Percentiles rank a stretch among this genome's conserved stretches.
phyloP scores from a whole-genome alignment of 345 rosid genomes.

The Durio zibethinus region DNA sequence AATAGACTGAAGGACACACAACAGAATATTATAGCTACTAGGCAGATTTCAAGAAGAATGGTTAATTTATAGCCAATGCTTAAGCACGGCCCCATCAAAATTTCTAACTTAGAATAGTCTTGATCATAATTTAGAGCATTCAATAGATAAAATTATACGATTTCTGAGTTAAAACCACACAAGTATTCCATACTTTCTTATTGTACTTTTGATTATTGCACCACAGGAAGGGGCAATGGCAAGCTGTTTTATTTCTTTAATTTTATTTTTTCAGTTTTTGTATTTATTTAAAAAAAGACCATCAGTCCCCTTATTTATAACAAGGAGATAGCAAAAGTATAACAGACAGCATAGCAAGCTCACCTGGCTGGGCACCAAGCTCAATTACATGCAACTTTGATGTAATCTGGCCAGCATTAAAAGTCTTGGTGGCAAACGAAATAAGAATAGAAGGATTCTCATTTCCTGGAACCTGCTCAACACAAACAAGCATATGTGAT shows the following conservation, averaged over 20 bases:
- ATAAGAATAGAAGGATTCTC: constrained; percentile 90
- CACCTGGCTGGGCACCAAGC: constrained; percentile 98
- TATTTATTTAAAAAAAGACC: background rate
- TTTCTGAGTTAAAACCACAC: background rate
- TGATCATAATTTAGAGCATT: background rate
- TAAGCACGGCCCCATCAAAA: background rate
- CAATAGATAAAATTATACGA: background rate
- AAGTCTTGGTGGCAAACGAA: constrained; percentile 82
- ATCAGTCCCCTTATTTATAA: background rate
- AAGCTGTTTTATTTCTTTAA: background rate
- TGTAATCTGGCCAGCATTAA: constrained; percentile 86
- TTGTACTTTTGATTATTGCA: background rate
- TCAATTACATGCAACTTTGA: constrained; percentile 95
- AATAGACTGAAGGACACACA: background rate
- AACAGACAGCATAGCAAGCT: constrained; percentile 1
- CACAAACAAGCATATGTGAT: background rate
- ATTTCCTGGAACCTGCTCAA: constrained; percentile 82
- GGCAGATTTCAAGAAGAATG: background rate
- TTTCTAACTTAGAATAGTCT: background rate
- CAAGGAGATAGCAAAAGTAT: background rate
- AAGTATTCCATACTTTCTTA: background rate
- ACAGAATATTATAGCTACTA: background rate
- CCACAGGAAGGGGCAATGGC: background rate
- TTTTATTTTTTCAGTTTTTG: background rate
- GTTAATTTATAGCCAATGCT: background rate